Conservation (phyloP, 306 rosid species). For the Begonia loranthoides region DNA sequence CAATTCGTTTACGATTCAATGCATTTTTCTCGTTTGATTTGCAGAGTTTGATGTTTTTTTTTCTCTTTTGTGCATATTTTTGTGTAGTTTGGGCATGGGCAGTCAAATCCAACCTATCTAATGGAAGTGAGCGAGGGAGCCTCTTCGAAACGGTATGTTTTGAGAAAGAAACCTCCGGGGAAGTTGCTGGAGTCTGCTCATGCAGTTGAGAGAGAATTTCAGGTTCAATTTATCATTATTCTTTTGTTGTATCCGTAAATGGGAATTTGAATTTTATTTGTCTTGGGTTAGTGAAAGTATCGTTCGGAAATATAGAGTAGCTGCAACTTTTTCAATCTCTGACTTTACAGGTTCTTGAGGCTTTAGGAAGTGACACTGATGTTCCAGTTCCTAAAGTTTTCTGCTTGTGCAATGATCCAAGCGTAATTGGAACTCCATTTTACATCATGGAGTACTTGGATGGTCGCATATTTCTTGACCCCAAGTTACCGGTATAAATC, state of each 20-base stretch:
- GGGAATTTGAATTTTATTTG: background rate
- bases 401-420: constrained; percentile 70
- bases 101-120: constrained; percentile 86
- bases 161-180: constrained; percentile 90
- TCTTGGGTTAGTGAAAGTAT: no score
- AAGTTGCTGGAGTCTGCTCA: constrained; percentile 74
- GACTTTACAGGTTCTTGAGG: constrained; percentile 57
- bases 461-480: constrained; percentile 71
- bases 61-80: constrained; percentile 4
- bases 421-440: constrained; percentile 71
- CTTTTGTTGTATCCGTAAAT: background rate
- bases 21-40: background rate
- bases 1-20: background rate
- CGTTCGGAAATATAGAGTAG: background rate
- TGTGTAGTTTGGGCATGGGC: constrained; percentile 80
- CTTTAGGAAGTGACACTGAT: constrained; percentile 47
- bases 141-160: constrained; percentile 53
- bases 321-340: background rate
- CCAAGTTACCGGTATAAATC: constrained; percentile 56
- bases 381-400: constrained; percentile 83
- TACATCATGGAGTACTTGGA: constrained; percentile 92
- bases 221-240: constrained; percentile 27
- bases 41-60: constrained; percentile 2
- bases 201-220: constrained; percentile 89
- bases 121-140: constrained; percentile 36